These are phyloP conservation scores for Lactifluus piperatus DNA, from an alignment of 768 basidiomycete species.

Conservation along the genomic window DNA sequence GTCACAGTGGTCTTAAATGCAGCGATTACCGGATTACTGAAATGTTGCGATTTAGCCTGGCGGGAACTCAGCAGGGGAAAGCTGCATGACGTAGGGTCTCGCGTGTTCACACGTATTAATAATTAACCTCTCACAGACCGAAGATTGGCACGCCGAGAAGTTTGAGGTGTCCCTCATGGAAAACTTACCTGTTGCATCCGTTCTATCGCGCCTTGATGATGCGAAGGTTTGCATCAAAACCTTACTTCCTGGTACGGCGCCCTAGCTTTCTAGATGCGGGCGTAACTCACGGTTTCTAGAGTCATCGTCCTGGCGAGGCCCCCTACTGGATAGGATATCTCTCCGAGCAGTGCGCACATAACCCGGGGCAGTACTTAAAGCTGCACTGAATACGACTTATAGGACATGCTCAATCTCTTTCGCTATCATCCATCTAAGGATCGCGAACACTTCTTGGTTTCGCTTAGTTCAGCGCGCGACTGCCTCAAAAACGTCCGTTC, in stretches of 20 bases:
- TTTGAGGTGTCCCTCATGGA: conserved; percentile 72
- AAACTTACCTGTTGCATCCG: conserved; percentile 42
- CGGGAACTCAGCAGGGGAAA: conserved; percentile 69
- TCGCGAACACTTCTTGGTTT: conserved; percentile 29
- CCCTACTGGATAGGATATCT: conserved; percentile 16
- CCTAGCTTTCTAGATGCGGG: neutral
- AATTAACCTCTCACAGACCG: conserved; percentile 40
- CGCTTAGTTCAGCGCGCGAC: conserved; percentile 35
- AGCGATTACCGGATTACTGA: conserved; percentile 58
- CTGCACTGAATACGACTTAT: neutral
- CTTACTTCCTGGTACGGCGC: conserved; percentile 6
- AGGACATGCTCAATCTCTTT: conserved; percentile 47
- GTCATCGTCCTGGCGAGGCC: conserved; percentile 11
- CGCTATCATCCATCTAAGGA: conserved; percentile 33
- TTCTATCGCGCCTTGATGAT: conserved; percentile 48
- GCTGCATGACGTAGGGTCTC: conserved; percentile 49
- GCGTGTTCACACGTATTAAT: conserved; percentile 7
- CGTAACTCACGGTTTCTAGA: conserved; percentile 6
- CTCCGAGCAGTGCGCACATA: conserved; percentile 12
- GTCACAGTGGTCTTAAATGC: conserved; percentile 61
- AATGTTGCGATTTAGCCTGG: conserved; percentile 78
- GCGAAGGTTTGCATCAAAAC: conserved; percentile 51
- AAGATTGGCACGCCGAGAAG: conserved; percentile 89
- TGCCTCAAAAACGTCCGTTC: conserved; percentile 35
- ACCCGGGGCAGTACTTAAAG: neutral